These are phyloP conservation scores for Cymodocea nodosa DNA, from an alignment of 116 monocot species.

Conservation along the genomic window DNA sequence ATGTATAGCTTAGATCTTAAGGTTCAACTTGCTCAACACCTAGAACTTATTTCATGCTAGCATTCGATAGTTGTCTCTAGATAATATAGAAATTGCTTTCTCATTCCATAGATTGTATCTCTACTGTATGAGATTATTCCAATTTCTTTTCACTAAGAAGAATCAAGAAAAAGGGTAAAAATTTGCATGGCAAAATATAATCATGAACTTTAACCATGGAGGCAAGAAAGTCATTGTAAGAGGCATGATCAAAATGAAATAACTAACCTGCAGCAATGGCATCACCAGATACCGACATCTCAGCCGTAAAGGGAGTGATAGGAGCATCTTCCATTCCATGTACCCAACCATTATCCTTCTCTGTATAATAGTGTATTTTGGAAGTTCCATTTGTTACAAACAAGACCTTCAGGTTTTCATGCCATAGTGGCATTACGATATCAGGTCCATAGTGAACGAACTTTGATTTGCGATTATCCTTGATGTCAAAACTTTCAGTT, in stretches of 20 bases:
- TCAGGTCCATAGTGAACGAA: slow-evolving; percentile 49
- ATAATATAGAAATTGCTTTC: too few relatives aligned
- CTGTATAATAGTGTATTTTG: slow-evolving; percentile 78
- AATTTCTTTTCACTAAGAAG: too few relatives aligned
- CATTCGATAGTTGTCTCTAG: too few relatives aligned
- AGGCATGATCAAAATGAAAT: background rate
- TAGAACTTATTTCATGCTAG: too few relatives aligned
- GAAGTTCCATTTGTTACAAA: slow-evolving; percentile 88
- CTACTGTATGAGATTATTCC: too few relatives aligned
- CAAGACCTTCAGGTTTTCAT: slow-evolving; percentile 59
- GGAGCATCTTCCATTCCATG: slow-evolving; percentile 84
- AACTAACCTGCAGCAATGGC: slow-evolving; percentile 80
- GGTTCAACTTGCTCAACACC: too few relatives aligned
- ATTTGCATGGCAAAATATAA: too few relatives aligned
- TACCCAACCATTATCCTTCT: slow-evolving; percentile 47
- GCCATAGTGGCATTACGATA: slow-evolving; percentile 56
- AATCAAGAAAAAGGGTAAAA: too few relatives aligned
- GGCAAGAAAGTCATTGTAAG: background rate
- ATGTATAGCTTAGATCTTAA: too few relatives aligned
- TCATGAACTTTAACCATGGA: background rate
- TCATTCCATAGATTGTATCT: too few relatives aligned
- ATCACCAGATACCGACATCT: slow-evolving; percentile 79
- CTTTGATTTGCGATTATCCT: slow-evolving; percentile 61
- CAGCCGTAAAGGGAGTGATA: slow-evolving; percentile 71
- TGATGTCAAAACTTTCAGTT: slow-evolving; percentile 52